Evolutionary conservation across 2,329 filamentous ascomycete species (phyloP).

Genomic region (Escovopsis sp.): DNA sequence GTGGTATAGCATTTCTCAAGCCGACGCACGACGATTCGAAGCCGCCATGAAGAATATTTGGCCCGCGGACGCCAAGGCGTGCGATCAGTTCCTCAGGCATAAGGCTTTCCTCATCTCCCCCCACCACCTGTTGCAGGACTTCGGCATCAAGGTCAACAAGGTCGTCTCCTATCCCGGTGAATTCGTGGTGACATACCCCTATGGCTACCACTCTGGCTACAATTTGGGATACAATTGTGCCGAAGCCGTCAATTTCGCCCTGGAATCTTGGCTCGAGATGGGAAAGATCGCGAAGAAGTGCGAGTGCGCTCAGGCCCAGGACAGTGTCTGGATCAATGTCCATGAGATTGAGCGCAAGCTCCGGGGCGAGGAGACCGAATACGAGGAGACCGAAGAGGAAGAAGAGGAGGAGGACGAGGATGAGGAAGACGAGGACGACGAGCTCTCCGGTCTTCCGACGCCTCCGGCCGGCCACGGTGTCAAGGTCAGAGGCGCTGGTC

Average conservation of each 20-base stretch:
- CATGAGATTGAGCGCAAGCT: slow-evolving; percentile 90
- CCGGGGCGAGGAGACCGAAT: slow-evolving; percentile 74
- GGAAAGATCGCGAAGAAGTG: slow-evolving; percentile 94
- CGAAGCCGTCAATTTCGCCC: slow-evolving; percentile 95
- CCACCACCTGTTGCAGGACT: slow-evolving; percentile 69
- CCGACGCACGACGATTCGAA: slow-evolving; percentile 84
- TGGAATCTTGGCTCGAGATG: slow-evolving; percentile 89
- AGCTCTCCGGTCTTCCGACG: slow-evolving; percentile 56
- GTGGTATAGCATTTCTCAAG: slow-evolving; percentile 98
- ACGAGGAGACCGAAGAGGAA: slow-evolving; percentile 56
- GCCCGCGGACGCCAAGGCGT: slow-evolving; percentile 89
- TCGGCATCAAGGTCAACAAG: slow-evolving; percentile 91
- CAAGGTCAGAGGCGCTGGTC: slow-evolving; percentile 42
- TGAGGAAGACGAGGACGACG: slow-evolving; percentile 45
- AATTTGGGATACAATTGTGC: slow-evolving; percentile 98
- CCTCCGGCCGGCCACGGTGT: slow-evolving; percentile 61
- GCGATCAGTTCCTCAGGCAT: slow-evolving; percentile 89
- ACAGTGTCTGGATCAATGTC: slow-evolving; percentile 97
- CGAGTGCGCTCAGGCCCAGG: slow-evolving; percentile 83
- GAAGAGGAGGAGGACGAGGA: slow-evolving; percentile 57
- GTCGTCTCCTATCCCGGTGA: slow-evolving; percentile 91
- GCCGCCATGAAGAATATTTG: slow-evolving; percentile 89
- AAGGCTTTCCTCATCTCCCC: slow-evolving; percentile 97
- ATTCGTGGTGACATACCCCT: slow-evolving; percentile 96
- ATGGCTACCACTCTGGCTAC: slow-evolving; percentile 95